These are phyloP conservation scores for Pachysandra terminalis DNA, from an alignment of 164 flowering plant genomes.

Conservation along the genomic window DNA sequence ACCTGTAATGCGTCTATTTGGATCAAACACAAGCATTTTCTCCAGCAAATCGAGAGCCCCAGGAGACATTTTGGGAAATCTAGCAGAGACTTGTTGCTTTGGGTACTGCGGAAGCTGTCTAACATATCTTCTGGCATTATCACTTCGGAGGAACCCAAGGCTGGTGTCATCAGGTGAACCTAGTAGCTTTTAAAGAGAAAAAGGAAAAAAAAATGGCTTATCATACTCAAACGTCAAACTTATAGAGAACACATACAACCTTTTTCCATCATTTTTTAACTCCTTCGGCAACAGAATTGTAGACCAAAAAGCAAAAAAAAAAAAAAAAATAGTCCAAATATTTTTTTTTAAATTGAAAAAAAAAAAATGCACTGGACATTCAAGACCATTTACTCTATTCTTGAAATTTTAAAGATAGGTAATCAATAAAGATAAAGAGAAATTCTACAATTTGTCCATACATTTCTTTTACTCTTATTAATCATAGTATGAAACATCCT, in stretches of 20 bases:
- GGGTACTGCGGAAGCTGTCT: slow-evolving; percentile 91
- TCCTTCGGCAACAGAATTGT: no score
- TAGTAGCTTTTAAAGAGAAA: slow-evolving; percentile 48
- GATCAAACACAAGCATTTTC: slow-evolving; percentile 96
- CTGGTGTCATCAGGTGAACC: slow-evolving; percentile 96
- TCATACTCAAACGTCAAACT: slow-evolving; percentile 7
- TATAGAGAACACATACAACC: neutral
- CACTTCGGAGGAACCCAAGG: slow-evolving; percentile 93
- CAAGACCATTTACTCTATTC: neutral
- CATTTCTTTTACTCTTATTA: no score
- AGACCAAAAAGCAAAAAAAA: no score
- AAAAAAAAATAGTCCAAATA: neutral
- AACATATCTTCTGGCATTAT: slow-evolving; percentile 89
- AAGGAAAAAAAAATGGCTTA: slow-evolving; percentile 2
- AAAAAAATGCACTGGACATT: neutral
- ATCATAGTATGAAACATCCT: no score
- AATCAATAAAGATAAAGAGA: neutral
- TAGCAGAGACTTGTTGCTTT: slow-evolving; percentile 58
- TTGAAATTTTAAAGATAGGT: neutral
- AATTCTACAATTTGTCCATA: no score
- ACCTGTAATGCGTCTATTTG: slow-evolving; percentile 89
- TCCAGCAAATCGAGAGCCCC: slow-evolving; percentile 78
- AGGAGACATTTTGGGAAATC: slow-evolving; percentile 66
- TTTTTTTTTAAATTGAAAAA: no score
- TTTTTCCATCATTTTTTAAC: neutral